Evolutionary conservation across 768 basidiomycete genomes (phyloP).

Genomic region (Mycena vitilis): DNA sequence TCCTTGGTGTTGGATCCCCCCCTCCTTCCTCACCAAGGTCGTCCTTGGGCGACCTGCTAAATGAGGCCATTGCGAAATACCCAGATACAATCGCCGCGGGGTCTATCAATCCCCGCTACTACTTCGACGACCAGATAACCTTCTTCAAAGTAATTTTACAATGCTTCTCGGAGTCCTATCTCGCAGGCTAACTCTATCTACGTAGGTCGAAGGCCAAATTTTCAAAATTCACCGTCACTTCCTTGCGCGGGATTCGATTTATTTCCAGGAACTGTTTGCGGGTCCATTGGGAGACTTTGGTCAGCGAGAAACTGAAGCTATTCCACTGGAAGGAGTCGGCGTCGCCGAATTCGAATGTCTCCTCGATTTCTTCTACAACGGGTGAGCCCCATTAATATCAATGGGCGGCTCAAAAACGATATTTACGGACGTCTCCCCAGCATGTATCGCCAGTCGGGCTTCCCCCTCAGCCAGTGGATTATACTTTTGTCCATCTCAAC

Average conservation of each 20-base stretch:
- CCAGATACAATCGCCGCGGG: slow-evolving; percentile 10
- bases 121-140: slow-evolving; percentile 35
- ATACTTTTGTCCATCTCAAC: slow-evolving; percentile 32
- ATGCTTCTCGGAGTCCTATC: background rate
- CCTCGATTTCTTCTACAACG: slow-evolving; percentile 36
- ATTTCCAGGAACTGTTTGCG: slow-evolving; percentile 39
- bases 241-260: slow-evolving; percentile 36
- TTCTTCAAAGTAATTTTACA: slow-evolving; percentile 25
- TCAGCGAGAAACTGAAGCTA: slow-evolving; percentile 27
- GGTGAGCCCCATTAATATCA: slow-evolving; percentile 10
- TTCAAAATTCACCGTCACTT: slow-evolving; percentile 41
- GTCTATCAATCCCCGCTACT: slow-evolving; percentile 34
- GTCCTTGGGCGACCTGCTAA: slow-evolving; percentile 19
- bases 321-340: slow-evolving; percentile 30
- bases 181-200: background rate
- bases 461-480: slow-evolving; percentile 34
- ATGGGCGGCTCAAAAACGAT: background rate
- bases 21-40: slow-evolving; percentile 12
- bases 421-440: slow-evolving; percentile 1
- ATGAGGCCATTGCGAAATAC: slow-evolving; percentile 25
- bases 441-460: slow-evolving; percentile 24
- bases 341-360: slow-evolving; percentile 35
- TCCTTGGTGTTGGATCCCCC: slow-evolving; percentile 24
- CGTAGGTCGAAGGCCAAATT: slow-evolving; percentile 35
- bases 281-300: slow-evolving; percentile 34